These are phyloP conservation scores for Dendrobium chrysotoxum DNA, from an alignment of 106 monocot species.

Conservation along the genomic window DNA sequence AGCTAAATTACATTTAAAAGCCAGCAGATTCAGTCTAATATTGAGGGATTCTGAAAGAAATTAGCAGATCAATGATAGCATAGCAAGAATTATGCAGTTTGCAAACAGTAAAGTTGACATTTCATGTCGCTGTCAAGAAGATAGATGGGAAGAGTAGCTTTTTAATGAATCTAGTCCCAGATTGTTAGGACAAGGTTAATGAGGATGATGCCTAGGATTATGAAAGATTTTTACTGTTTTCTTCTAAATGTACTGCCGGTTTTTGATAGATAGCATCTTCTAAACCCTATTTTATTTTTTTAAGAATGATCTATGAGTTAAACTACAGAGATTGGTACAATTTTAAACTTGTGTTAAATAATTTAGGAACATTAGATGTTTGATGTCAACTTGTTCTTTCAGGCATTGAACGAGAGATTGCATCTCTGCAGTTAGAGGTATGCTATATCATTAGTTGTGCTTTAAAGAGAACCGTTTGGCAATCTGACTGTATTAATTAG, in stretches of 20 bases:
- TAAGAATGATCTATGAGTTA: not conserved
- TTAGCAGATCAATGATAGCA: not conserved
- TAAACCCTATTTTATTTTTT: not conserved
- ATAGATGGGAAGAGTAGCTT: not conserved
- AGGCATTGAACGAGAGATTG: conserved; percentile 90
- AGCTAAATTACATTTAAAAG: not conserved
- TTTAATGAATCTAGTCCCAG: not conserved
- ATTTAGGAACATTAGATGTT: not conserved
- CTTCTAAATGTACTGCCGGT: not conserved
- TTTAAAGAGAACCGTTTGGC: not conserved
- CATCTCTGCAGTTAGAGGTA: conserved; percentile 75
- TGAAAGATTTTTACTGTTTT: not conserved
- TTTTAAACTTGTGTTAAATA: not conserved
- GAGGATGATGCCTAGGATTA: not conserved
- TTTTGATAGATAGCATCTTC: not conserved
- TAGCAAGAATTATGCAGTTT: not conserved
- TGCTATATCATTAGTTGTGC: not conserved
- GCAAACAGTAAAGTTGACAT: not conserved
- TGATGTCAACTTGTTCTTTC: conserved; percentile 6
- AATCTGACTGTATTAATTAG: not conserved
- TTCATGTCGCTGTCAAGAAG: not conserved
- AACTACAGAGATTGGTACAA: not conserved
- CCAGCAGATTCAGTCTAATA: not conserved
- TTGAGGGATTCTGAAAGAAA: not conserved
- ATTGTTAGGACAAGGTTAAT: not conserved